phyloP scores from a whole-genome alignment of 169 alveolate species.

The Prorocentrum cordatum region DNA sequence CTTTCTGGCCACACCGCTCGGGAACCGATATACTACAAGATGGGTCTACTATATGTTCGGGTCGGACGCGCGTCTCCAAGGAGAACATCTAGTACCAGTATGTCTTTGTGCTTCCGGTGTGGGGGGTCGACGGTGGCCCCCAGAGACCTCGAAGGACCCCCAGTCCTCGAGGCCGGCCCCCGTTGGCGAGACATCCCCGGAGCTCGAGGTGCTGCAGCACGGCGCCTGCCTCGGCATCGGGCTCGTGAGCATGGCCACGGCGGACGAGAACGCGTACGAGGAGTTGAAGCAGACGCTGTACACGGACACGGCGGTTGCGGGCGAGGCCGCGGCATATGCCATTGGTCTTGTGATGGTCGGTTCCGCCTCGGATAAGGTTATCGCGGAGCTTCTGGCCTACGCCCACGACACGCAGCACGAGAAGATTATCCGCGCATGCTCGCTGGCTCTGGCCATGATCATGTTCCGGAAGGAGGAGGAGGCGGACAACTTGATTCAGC shows the following conservation, averaged over 20 bases:
- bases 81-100: no score
- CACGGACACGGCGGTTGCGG: constrained; percentile 57
- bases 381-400: constrained; percentile 28
- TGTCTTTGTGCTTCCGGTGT: no score
- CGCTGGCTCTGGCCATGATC: constrained; percentile 89
- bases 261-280: constrained; percentile 29
- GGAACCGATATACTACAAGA: no score
- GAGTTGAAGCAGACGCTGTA: constrained; percentile 49
- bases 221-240: constrained; percentile 63
- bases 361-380: constrained; percentile 51
- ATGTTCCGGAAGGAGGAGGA: constrained; percentile 88
- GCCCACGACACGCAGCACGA: constrained; percentile 96
- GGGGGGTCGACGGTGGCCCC: no score
- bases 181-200: no score
- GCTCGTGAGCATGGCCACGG: constrained; percentile 46
- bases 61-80: no score
- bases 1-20: no score
- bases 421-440: constrained; percentile 93
- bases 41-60: no score
- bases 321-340: constrained; percentile 65
- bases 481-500: constrained; percentile 80
- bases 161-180: no score
- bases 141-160: no score
- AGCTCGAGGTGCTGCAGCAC: constrained; percentile 23
- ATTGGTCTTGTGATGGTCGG: constrained; percentile 66